These are phyloP conservation scores for Sistotremastrum niveocremeum DNA, from an alignment of 768 basidiomycete species.

Conservation along the genomic window DNA sequence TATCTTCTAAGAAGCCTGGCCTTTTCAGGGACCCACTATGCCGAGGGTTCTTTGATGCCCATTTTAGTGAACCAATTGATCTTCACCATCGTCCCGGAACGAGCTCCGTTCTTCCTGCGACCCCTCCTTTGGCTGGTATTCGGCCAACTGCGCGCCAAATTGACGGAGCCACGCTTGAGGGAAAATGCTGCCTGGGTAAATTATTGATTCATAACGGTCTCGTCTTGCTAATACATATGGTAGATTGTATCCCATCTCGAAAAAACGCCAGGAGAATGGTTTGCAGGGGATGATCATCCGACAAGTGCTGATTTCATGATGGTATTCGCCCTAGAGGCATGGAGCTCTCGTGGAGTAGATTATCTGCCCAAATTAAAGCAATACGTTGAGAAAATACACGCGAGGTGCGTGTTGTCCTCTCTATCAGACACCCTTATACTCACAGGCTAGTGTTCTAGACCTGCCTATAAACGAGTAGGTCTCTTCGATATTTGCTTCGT, in stretches of 20 bases:
- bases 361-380: conserved; percentile 19
- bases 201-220: background rate
- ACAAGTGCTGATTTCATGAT: conserved; percentile 34
- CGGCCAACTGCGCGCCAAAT: conserved; percentile 2
- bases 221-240: background rate
- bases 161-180: too few relatives aligned
- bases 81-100: conserved; percentile 16
- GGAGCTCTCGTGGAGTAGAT: conserved; percentile 6
- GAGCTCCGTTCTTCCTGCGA: conserved; percentile 19
- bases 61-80: conserved; percentile 18
- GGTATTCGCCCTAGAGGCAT: conserved; percentile 24
- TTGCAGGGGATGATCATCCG: conserved; percentile 25
- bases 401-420: conserved; percentile 19
- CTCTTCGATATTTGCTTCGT: background rate
- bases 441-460: conserved; percentile 10
- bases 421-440: background rate
- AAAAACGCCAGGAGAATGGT: conserved; percentile 15
- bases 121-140: conserved; percentile 12
- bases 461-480: conserved; percentile 21
- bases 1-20: background rate
- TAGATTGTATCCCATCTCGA: conserved; percentile 27
- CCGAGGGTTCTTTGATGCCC: conserved; percentile 24
- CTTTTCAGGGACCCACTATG: conserved; percentile 18
- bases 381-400: conserved; percentile 26
- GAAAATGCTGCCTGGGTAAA: too few relatives aligned